Percentiles rank a stretch among this genome's conserved stretches.
Conservation (phyloP, 805 yeast species). For the Cyberlindnera lachancei region DNA sequence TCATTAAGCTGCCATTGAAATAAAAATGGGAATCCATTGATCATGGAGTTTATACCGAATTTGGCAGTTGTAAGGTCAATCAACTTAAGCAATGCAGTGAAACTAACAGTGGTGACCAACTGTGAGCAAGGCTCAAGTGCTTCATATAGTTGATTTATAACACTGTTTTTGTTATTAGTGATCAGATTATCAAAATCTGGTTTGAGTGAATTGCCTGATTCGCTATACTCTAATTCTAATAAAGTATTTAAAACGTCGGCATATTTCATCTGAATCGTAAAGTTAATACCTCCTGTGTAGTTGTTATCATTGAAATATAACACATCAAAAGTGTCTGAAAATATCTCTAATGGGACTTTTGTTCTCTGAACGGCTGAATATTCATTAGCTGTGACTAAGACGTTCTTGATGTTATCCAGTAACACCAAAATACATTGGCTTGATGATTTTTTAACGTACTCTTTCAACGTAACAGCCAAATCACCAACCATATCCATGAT, state of each 20-base stretch:
- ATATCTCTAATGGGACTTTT: slow-evolving; percentile 19
- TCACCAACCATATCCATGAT: slow-evolving; percentile 74
- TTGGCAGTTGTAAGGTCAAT: slow-evolving; percentile 21
- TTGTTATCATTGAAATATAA: slow-evolving; percentile 4
- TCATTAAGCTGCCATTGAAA: slow-evolving; percentile 33
- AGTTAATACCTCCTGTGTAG: slow-evolving; percentile 2
- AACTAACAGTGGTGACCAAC: slow-evolving; percentile 3
- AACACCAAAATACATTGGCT: slow-evolving; percentile 4
- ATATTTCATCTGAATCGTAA: slow-evolving; percentile 13
- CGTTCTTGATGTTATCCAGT: slow-evolving; percentile 13
- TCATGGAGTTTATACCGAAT: slow-evolving; percentile 41
- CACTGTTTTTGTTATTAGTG: slow-evolving; percentile 12
- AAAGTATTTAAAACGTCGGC: slow-evolving; percentile 12
- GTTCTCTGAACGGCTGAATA: slow-evolving; percentile 19
- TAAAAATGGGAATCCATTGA: slow-evolving; percentile 38
- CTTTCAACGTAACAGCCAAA: slow-evolving; percentile 37
- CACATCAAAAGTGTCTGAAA: slow-evolving; percentile 16
- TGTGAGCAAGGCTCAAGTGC: slow-evolving; percentile 10
- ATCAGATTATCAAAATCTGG: slow-evolving; percentile 17
- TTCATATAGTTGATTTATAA: slow-evolving; percentile 18
- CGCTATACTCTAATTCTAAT: slow-evolving; percentile 15
- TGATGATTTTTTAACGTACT: slow-evolving; percentile 10
- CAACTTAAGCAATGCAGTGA: slow-evolving; percentile 4
- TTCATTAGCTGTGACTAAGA: slow-evolving; percentile 11
- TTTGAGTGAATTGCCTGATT: slow-evolving; percentile 5